These are phyloP conservation scores for Hemileccinum hortonii DNA, from an alignment of 1,284 basidiomycete genomes.

Conservation along the genomic window DNA sequence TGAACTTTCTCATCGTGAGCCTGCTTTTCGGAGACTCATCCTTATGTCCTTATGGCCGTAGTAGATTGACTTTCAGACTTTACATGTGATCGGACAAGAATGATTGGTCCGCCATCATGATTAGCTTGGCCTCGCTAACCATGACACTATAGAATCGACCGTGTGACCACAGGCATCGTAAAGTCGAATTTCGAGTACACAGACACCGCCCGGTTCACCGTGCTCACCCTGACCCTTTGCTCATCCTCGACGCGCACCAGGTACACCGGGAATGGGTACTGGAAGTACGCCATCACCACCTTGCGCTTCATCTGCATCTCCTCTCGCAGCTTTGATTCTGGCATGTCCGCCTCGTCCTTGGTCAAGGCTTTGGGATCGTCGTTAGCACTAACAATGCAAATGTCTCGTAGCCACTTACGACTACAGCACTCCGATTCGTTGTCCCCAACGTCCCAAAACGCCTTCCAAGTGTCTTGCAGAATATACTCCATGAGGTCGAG, in stretches of 20 bases:
- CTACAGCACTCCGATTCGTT: neutral
- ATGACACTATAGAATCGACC: conserved; percentile 19
- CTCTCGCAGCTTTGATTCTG: conserved; percentile 13
- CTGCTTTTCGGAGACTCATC: too few species aligned
- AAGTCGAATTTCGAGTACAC: conserved; percentile 23
- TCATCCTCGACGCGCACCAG: conserved; percentile 15
- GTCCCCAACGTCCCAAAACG: neutral
- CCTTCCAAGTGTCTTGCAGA: conserved; percentile 2
- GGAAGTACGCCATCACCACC: conserved; percentile 19
- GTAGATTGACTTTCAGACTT: too few species aligned
- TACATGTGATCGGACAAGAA: too few species aligned
- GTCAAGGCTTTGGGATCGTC: conserved; percentile 5
- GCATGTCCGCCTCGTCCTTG: conserved; percentile 1
- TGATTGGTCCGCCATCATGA: too few species aligned
- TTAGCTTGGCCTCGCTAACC: too few species aligned
- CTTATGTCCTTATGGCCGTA: too few species aligned
- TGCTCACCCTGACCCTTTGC: conserved; percentile 18
- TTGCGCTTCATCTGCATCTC: conserved; percentile 20
- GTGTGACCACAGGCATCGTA: conserved; percentile 16
- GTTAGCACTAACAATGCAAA: neutral
- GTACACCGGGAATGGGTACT: conserved; percentile 17
- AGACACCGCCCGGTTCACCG: conserved; percentile 11
- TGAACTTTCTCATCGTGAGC: too few species aligned
- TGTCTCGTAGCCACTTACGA: conserved; percentile 6
- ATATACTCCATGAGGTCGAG: conserved; percentile 20